Conservation (phyloP, 108 stramenopile genomes). For the Stephanodiscus triporus region DNA sequence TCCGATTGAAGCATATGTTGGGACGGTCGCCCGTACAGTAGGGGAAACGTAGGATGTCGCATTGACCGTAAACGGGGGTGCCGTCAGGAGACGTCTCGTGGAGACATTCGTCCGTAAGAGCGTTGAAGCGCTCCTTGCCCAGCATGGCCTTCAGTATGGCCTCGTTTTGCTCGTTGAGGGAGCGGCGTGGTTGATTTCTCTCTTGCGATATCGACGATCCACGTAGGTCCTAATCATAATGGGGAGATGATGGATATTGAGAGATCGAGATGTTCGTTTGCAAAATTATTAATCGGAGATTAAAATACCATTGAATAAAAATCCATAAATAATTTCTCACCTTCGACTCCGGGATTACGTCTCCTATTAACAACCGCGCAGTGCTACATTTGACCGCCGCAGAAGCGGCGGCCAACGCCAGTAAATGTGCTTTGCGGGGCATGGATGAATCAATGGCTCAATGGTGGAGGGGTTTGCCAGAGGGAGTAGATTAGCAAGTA, state of each 20-base stretch:
- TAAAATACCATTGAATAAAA: neutral
- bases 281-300: no score
- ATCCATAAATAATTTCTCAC: neutral
- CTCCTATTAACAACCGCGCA: slow-evolving; percentile 16
- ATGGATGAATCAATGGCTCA: slow-evolving; percentile 1
- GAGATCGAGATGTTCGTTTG: neutral
- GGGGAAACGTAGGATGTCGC: slow-evolving; percentile 53
- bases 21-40: slow-evolving; percentile 41
- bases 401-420: slow-evolving; percentile 3
- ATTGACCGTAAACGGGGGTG: slow-evolving; percentile 28
- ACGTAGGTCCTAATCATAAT: slow-evolving; percentile 9
- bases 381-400: neutral
- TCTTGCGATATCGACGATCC: slow-evolving; percentile 7
- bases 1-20: slow-evolving; percentile 55
- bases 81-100: neutral
- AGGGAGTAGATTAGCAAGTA: no score
- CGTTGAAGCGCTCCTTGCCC: slow-evolving; percentile 35
- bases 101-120: slow-evolving; percentile 41
- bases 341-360: slow-evolving; percentile 10
- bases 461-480: neutral
- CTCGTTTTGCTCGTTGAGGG: slow-evolving; percentile 20
- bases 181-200: neutral
- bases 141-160: slow-evolving; percentile 46
- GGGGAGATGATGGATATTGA: neutral
- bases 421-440: slow-evolving; percentile 1